These are phyloP conservation scores for Barnettozyma sucrosica DNA, from an alignment of 805 yeast species.

Conservation along the genomic window DNA sequence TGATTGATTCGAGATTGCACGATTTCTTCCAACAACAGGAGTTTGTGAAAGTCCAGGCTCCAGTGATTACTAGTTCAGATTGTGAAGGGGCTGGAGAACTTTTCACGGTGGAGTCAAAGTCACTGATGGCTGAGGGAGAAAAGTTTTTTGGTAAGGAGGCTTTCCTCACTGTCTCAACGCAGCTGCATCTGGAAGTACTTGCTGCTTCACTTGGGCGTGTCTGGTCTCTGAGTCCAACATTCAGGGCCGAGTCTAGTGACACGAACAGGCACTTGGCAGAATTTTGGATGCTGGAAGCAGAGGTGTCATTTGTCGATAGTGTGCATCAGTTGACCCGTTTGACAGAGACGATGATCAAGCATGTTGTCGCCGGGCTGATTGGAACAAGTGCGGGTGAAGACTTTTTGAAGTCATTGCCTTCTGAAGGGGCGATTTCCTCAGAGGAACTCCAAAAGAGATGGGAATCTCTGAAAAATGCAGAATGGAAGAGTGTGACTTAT, in stretches of 20 bases:
- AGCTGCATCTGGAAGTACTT: slow-evolving; percentile 80
- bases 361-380: slow-evolving; percentile 33
- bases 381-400: slow-evolving; percentile 24
- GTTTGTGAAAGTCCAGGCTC: slow-evolving; percentile 77
- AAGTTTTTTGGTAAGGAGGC: slow-evolving; percentile 62
- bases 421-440: slow-evolving; percentile 26
- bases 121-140: slow-evolving; percentile 10
- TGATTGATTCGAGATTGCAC: slow-evolving; percentile 47
- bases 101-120: slow-evolving; percentile 47
- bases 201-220: slow-evolving; percentile 72
- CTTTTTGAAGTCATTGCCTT: slow-evolving; percentile 20
- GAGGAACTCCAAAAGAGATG: slow-evolving; percentile 46
- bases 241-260: slow-evolving; percentile 88
- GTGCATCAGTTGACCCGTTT: slow-evolving; percentile 58
- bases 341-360: slow-evolving; percentile 65
- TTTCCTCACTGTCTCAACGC: slow-evolving; percentile 85
- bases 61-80: slow-evolving; percentile 81
- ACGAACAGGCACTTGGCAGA: slow-evolving; percentile 90
- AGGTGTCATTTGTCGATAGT: slow-evolving; percentile 58
- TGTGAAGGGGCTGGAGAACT: slow-evolving; percentile 98
- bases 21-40: slow-evolving; percentile 47
- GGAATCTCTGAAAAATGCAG: slow-evolving; percentile 40
- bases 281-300: slow-evolving; percentile 98
- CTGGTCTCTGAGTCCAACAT: slow-evolving; percentile 88
- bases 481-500: slow-evolving; percentile 74